Base-by-base conservation (phyloP, 2,329 filamentous ascomycete species). In the Neoascochyta sp. region DNA sequence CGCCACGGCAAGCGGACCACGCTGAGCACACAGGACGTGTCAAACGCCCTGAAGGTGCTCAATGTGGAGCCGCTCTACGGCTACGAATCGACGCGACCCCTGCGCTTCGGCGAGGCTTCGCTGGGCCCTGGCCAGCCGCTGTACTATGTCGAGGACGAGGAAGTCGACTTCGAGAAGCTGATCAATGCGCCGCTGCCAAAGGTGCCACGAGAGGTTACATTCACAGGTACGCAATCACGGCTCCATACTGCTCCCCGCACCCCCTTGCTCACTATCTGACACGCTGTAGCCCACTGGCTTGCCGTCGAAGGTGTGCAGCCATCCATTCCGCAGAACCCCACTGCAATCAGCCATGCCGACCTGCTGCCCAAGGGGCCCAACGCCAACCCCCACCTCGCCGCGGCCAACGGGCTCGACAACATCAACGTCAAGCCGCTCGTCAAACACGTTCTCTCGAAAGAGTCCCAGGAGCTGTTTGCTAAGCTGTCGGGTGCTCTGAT, bases 121-220 rank as follows among this genome's bases (percentile, higher is more conserved):
- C 70, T 98, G 39, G 92, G 92, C 0, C 88, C 89, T 9, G 89
- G 90, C 7, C 92, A 98, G 65, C 88, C 90, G 30, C 70, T 98
- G 13, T 98, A 90, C 65, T 98, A 98, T 61, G 84, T 98, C 20
- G 92, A 98, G 57, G 92, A 98, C 60, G 92, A 98, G 58, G 92
- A 98, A 69, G 83, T 96, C 32, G 92, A 98, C 64, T 96, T 98
- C 58, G 92, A 98, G 69, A 96, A 96, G 71, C 71, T 98, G 47
- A 95, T 98, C 61, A 98, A 98, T 67, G 88, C 88, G 44, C 86
- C 92, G 4, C 67, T 98, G 46, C 92, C 92, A 15, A 95, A 93
- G 64, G 89, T 98, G 16, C 92, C 92, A 18, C 76, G 90, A 27
- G 92, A 98, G 63, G 83, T 92, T 52, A 86, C 81, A 39, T 90